Evolutionary conservation across 257 asterid species (phyloP).

Genomic region (Lycium barbarum): DNA sequence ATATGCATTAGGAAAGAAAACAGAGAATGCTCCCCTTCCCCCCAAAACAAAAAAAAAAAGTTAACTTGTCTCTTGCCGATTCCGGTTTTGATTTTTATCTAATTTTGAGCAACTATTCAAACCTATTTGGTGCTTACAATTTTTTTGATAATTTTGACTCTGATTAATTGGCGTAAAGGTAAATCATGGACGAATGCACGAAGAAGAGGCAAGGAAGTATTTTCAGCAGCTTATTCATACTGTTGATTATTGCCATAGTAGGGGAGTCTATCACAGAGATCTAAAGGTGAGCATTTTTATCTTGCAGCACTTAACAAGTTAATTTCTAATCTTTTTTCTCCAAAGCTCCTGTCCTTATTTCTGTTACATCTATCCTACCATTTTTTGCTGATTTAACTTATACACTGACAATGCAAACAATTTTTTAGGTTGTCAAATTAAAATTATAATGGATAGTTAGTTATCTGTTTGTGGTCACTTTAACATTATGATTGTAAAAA

Average conservation of each 20-base stretch:
- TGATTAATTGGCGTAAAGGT: slow-evolving; percentile 52
- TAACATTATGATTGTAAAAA: not conserved
- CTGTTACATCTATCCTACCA: not conserved
- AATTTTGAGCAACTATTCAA: not conserved
- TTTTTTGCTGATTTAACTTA: not conserved
- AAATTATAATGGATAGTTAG: not conserved
- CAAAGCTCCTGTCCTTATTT: not conserved
- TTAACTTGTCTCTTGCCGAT: not conserved
- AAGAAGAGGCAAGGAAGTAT: slow-evolving; percentile 88
- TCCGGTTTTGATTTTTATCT: not conserved
- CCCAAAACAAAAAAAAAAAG: too few relatives aligned
- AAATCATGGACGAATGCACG: slow-evolving; percentile 82
- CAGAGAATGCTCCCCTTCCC: not conserved
- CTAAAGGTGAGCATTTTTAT: slow-evolving; percentile 59
- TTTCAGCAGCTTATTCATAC: slow-evolving; percentile 92
- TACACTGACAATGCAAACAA: not conserved
- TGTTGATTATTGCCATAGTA: slow-evolving; percentile 91
- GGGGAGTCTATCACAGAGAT: slow-evolving; percentile 96
- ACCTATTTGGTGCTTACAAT: slow-evolving; percentile 4
- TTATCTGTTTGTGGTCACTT: not conserved
- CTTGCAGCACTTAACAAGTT: not conserved
- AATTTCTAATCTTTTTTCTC: not conserved
- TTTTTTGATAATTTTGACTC: not conserved
- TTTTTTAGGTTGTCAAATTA: not conserved
- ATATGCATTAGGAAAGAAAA: not conserved